phyloP scores from a whole-genome alignment of 768 basidiomycete genomes.

The Phaeotremella fagi region DNA sequence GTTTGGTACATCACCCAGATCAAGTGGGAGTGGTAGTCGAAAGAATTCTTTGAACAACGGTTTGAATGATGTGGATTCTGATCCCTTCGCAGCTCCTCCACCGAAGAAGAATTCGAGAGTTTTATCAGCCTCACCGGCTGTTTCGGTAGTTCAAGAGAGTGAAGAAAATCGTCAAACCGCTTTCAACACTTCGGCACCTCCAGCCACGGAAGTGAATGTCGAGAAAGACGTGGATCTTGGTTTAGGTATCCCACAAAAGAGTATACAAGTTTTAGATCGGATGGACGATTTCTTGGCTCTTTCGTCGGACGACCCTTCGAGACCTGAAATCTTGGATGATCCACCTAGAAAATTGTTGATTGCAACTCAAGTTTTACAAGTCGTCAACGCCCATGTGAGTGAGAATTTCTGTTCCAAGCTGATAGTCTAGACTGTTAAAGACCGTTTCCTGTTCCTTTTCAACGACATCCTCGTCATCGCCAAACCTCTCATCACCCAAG shows the following conservation, averaged over 20 bases:
- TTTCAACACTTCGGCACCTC: slow-evolving; percentile 6
- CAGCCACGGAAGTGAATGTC: slow-evolving; percentile 2
- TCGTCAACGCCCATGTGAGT: slow-evolving; percentile 64
- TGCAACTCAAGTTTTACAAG: slow-evolving; percentile 82
- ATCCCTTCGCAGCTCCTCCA: slow-evolving; percentile 57
- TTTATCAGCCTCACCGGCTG: slow-evolving; percentile 34
- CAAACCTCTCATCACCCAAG: slow-evolving; percentile 72
- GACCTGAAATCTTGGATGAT: slow-evolving; percentile 67
- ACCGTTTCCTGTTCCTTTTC: slow-evolving; percentile 95
- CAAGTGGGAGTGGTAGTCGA: slow-evolving; percentile 22
- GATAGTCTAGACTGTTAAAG: slow-evolving; percentile 70
- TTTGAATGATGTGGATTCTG: slow-evolving; percentile 57
- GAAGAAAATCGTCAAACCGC: slow-evolving; percentile 34
- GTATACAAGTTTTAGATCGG: slow-evolving; percentile 29
- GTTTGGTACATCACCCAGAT: slow-evolving; percentile 36
- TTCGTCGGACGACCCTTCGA: slow-evolving; percentile 24
- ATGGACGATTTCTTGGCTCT: slow-evolving; percentile 43
- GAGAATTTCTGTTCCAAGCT: background rate
- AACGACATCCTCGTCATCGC: slow-evolving; percentile 88
- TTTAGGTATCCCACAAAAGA: slow-evolving; percentile 13
- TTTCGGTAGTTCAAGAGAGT: slow-evolving; percentile 41
- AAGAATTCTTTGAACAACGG: slow-evolving; percentile 22
- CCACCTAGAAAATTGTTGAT: slow-evolving; percentile 81
- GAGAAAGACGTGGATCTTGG: slow-evolving; percentile 2
- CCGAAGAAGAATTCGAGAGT: slow-evolving; percentile 58